Evolutionary conservation across 2,329 filamentous ascomycete genomes (phyloP).

Genomic region (Fusarium sp.): DNA sequence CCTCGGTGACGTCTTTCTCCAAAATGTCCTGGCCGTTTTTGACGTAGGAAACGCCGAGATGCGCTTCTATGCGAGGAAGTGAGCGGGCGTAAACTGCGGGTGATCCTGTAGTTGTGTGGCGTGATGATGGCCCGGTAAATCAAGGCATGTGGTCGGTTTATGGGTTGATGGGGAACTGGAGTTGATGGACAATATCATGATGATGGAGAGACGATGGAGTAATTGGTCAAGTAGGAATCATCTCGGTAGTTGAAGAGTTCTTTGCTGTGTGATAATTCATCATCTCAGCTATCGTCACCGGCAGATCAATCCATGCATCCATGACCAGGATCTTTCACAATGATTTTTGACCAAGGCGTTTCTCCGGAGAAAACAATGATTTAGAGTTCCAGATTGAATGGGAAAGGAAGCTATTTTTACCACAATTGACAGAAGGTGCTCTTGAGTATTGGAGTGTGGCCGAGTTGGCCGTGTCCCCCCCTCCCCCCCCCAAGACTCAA

Average conservation of each 20-base stretch:
- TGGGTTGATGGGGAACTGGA: background rate
- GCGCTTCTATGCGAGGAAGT: slow-evolving; percentile 53
- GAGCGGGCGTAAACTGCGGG: background rate
- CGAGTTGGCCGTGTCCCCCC: background rate
- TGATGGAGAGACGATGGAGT: background rate
- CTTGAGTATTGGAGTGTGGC: background rate
- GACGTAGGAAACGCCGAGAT: slow-evolving; percentile 60
- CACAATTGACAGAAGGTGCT: background rate
- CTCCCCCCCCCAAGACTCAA: background rate
- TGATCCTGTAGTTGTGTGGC: background rate
- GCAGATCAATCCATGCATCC: background rate
- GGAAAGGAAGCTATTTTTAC: background rate
- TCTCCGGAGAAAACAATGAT: background rate
- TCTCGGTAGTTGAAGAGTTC: background rate
- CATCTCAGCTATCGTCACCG: background rate
- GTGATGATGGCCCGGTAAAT: slow-evolving; percentile 13
- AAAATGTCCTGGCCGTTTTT: slow-evolving; percentile 63
- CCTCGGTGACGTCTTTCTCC: slow-evolving; percentile 62
- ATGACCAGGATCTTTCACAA: background rate
- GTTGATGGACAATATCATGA: background rate
- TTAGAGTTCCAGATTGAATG: background rate
- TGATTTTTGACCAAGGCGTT: background rate
- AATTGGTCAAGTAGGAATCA: background rate
- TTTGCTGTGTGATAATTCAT: slow-evolving; percentile 2
- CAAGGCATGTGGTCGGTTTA: slow-evolving; percentile 1